Conservation (phyloP, 1,284 basidiomycete genomes). For the Irpex lacteus region DNA sequence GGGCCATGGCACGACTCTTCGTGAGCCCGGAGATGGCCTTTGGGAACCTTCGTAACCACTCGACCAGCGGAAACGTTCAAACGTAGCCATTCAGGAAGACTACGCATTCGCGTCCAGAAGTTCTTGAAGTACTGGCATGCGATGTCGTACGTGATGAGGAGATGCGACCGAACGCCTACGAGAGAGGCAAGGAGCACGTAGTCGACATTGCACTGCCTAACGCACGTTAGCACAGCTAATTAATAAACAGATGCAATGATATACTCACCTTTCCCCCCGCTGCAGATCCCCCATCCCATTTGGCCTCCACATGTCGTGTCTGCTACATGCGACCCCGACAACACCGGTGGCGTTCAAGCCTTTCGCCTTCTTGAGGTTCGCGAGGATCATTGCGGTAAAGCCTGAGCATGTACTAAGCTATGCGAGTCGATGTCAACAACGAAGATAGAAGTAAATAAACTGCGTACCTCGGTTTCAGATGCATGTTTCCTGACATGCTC, state of each 20-base stretch:
- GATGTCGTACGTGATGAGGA: slow-evolving; percentile 18
- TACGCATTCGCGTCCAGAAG: background rate
- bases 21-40: background rate
- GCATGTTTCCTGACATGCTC: slow-evolving; percentile 13
- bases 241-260: background rate
- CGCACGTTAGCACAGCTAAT: background rate
- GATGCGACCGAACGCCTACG: background rate
- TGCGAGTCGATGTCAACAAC: background rate
- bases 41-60: background rate
- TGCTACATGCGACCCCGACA: slow-evolving; percentile 18
- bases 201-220: slow-evolving; percentile 17
- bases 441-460: background rate
- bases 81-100: background rate
- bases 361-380: slow-evolving; percentile 18
- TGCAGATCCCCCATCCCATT: slow-evolving; percentile 25
- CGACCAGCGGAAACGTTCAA: background rate
- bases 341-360: slow-evolving; percentile 23
- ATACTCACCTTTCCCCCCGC: slow-evolving; percentile 23
- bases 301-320: slow-evolving; percentile 22
- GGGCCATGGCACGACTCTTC: background rate
- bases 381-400: slow-evolving; percentile 16
- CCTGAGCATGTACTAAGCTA: slow-evolving; percentile 20
- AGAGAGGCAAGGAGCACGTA: slow-evolving; percentile 19
- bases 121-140: slow-evolving; percentile 18
- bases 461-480: slow-evolving; percentile 18